phyloP scores from a whole-genome alignment of 768 basidiomycete species.

The Artomyces pyxidatus region DNA sequence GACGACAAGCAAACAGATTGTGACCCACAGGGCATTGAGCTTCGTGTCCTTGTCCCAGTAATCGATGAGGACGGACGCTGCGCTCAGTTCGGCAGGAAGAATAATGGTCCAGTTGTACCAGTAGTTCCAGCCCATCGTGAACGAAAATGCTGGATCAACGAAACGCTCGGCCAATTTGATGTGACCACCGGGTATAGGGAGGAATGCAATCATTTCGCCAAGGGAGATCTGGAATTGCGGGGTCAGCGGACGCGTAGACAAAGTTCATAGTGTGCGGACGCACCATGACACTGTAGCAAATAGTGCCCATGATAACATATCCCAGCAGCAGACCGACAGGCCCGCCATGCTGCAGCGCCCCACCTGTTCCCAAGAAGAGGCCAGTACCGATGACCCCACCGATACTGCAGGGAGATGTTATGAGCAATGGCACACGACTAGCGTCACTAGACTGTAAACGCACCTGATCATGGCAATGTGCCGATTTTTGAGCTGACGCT shows the following conservation, averaged over 20 bases:
- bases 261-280: constrained; percentile 8
- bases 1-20: constrained; percentile 43
- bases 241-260: background rate
- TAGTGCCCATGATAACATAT: constrained; percentile 53
- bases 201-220: constrained; percentile 68
- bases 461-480: constrained; percentile 80
- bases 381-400: constrained; percentile 37
- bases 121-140: constrained; percentile 44
- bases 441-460: background rate
- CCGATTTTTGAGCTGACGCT: constrained; percentile 38
- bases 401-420: constrained; percentile 17
- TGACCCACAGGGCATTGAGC: constrained; percentile 40
- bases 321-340: constrained; percentile 72
- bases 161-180: constrained; percentile 78
- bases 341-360: constrained; percentile 46
- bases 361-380: constrained; percentile 37
- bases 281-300: constrained; percentile 70
- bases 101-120: constrained; percentile 24
- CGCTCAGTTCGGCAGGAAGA: constrained; percentile 18
- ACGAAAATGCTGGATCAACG: constrained; percentile 64
- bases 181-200: constrained; percentile 74
- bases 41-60: constrained; percentile 32
- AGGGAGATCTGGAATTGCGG: constrained; percentile 43
- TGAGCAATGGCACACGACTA: background rate
- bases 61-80: constrained; percentile 41